These are phyloP conservation scores for Collybiopsis confluens DNA, from an alignment of 768 basidiomycete species.

Conservation along the genomic window DNA sequence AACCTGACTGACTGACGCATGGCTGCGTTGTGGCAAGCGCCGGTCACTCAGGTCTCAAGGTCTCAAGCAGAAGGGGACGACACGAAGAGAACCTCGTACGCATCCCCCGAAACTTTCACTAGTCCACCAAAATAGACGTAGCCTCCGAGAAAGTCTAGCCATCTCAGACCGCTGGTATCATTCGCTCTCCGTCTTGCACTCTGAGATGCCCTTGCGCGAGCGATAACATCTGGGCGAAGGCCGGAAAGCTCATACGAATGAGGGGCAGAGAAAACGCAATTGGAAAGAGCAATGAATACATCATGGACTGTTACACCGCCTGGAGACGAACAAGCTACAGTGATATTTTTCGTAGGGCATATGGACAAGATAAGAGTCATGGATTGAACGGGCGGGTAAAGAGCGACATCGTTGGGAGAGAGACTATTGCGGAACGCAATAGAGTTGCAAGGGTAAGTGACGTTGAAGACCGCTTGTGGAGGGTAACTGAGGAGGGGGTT, in stretches of 20 bases:
- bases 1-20: too few relatives aligned
- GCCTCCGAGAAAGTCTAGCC: not conserved
- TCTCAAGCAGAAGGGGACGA: not conserved
- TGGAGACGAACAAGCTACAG: not conserved
- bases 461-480: not conserved
- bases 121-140: slow-evolving; percentile 5
- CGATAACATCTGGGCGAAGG: not conserved
- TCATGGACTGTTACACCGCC: slow-evolving; percentile 2
- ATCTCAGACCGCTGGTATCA: not conserved
- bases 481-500: not conserved
- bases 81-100: not conserved
- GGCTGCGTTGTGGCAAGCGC: too few relatives aligned
- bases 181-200: not conserved
- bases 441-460: not conserved
- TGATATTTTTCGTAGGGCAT: not conserved
- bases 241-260: not conserved
- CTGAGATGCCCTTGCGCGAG: not conserved
- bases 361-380: not conserved
- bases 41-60: too few relatives aligned
- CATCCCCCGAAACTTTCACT: not conserved
- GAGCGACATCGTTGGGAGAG: slow-evolving; percentile 1
- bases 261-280: not conserved
- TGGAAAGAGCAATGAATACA: slow-evolving; percentile 1
- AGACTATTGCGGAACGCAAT: slow-evolving; percentile 1
- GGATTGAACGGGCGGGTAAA: not conserved